phyloP scores from a whole-genome alignment of 169 alveolate species.

The Babesia bovis region DNA sequence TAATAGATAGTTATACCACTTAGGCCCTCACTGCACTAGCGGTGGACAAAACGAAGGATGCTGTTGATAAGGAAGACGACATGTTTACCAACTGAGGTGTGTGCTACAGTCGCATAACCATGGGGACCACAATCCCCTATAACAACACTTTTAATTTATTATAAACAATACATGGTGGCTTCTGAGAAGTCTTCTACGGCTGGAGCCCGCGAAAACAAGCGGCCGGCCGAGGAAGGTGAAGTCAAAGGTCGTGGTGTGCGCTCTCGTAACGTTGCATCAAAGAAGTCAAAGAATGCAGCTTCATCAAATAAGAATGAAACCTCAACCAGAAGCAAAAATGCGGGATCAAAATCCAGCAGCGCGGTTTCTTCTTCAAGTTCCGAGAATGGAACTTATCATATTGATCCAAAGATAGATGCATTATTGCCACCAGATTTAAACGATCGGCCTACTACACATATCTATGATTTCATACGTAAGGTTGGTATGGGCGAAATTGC shows the following conservation, averaged over 20 bases:
- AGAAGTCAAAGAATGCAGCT: not conserved
- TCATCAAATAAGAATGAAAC: not conserved
- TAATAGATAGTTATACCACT: not conserved
- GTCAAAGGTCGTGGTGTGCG: conserved; percentile 6
- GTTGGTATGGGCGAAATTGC: conserved; percentile 41
- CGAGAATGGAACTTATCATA: not conserved
- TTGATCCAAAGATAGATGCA: not conserved
- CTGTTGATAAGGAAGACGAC: conserved; percentile 30
- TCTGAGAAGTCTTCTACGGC: not conserved
- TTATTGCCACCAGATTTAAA: not conserved
- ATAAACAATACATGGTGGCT: not conserved
- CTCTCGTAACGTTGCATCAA: not conserved
- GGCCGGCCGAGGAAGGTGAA: conserved; percentile 13
- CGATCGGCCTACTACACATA: not conserved
- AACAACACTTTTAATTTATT: not conserved
- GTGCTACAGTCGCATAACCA: not conserved
- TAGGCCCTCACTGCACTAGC: conserved; percentile 1
- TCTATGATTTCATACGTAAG: conserved; percentile 16
- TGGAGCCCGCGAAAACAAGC: conserved; percentile 1
- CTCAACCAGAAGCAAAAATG: conserved; percentile 2
- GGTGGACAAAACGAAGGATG: not conserved
- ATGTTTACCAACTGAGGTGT: conserved; percentile 22
- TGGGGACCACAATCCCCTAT: conserved; percentile 18
- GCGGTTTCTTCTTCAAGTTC: not conserved
- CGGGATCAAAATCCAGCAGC: not conserved